These are phyloP conservation scores for Stephania cephalantha DNA, from an alignment of 164 flowering plant genomes.

Conservation along the genomic window DNA sequence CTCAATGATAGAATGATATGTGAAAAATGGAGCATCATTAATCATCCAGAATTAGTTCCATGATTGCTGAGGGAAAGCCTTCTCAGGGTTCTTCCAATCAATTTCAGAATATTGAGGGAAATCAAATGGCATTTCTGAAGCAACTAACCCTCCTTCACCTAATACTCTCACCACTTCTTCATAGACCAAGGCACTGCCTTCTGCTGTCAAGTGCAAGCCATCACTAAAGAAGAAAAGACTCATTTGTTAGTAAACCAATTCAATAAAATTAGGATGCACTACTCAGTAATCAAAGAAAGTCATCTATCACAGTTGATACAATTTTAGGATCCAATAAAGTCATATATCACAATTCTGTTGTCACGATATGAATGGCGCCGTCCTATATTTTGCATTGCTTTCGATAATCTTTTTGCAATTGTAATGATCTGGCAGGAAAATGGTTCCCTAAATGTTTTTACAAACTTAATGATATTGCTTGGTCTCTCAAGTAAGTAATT, in stretches of 20 bases:
- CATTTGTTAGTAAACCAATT: not conserved
- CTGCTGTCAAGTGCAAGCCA: constrained; percentile 75
- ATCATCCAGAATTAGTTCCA: not conserved
- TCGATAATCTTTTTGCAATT: not conserved
- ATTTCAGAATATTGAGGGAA: constrained; percentile 76
- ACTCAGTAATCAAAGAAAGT: too few relatives aligned
- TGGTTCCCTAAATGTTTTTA: not conserved
- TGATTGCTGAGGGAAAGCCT: constrained; percentile 35
- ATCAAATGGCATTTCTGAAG: constrained; percentile 63
- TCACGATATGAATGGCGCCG: not conserved
- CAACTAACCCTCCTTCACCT: constrained; percentile 38
- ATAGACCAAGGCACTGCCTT: constrained; percentile 63
- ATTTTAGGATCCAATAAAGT: constrained; percentile 19
- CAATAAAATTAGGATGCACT: too few relatives aligned
- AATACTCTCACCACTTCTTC: constrained; percentile 51
- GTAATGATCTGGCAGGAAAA: not conserved
- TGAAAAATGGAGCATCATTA: not conserved
- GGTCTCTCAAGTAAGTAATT: too few relatives aligned
- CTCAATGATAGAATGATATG: not conserved
- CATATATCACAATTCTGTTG: too few relatives aligned
- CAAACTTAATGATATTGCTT: not conserved
- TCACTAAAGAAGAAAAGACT: constrained; percentile 38
- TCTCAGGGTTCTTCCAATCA: constrained; percentile 49
- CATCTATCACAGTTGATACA: constrained; percentile 3
- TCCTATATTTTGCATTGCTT: not conserved